A percentile compares a stretch with the other conserved stretches of the same genome.
Evolutionary conservation across 106 monocot genomes (phyloP).

Genomic region (Acorus gramineus): DNA sequence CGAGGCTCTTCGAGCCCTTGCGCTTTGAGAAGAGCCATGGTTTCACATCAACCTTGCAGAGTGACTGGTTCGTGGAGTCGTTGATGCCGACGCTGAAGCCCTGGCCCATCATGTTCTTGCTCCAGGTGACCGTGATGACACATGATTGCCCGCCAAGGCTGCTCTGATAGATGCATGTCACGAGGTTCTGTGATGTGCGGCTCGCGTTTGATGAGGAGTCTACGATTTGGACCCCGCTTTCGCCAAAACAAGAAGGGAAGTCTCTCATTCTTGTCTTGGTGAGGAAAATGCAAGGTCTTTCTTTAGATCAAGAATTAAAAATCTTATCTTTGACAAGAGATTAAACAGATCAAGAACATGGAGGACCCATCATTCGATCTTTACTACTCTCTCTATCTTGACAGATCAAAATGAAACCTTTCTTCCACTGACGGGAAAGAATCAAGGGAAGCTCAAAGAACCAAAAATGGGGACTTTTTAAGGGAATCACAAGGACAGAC

Average conservation of each 20-base stretch:
- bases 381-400: too few species aligned
- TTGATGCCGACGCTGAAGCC: constrained; percentile 48
- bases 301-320: too few species aligned
- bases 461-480: too few species aligned
- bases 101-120: constrained; percentile 61
- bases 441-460: too few species aligned
- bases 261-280: constrained; percentile 47
- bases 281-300: neutral
- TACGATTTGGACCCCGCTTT: constrained; percentile 66
- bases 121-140: constrained; percentile 57
- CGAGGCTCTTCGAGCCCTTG: constrained; percentile 55
- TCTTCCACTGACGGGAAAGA: too few species aligned
- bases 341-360: too few species aligned
- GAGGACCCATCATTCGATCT: too few species aligned
- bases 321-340: too few species aligned
- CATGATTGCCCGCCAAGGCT: constrained; percentile 21
- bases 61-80: constrained; percentile 26
- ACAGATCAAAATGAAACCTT: too few species aligned
- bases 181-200: constrained; percentile 42
- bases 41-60: constrained; percentile 66
- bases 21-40: constrained; percentile 81
- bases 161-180: constrained; percentile 54
- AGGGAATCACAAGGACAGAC: too few species aligned
- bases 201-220: constrained; percentile 33
- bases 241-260: constrained; percentile 80